A percentile compares a stretch with the other conserved stretches of the same genome.
phyloP scores from a whole-genome alignment of 2,329 filamentous ascomycete species.

The Alternaria incomplexa region DNA sequence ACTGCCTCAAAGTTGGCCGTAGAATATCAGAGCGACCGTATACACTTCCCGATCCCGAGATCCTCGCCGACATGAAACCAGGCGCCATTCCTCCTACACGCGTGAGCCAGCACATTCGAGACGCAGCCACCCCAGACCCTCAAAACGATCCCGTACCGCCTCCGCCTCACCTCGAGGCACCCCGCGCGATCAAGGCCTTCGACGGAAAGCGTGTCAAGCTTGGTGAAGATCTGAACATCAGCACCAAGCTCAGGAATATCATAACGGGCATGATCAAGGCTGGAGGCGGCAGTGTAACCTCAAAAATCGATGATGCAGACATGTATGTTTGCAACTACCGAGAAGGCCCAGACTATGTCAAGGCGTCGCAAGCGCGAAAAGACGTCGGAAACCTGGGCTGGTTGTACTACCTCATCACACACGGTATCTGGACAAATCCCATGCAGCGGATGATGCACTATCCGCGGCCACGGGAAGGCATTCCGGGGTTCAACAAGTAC shows the following conservation, averaged over 20 bases:
- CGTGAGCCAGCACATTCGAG: conserved; percentile 51
- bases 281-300: conserved; percentile 73
- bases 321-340: conserved; percentile 89
- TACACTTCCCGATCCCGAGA: conserved; percentile 81
- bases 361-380: conserved; percentile 76
- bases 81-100: conserved; percentile 51
- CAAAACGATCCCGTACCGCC: conserved; percentile 27
- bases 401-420: conserved; percentile 90
- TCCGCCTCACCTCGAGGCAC: conserved; percentile 26
- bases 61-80: conserved; percentile 57
- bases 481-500: conserved; percentile 78
- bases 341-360: conserved; percentile 77
- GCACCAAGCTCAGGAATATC: conserved; percentile 68
- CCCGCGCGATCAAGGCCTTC: conserved; percentile 66
- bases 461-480: conserved; percentile 75
- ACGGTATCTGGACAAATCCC: conserved; percentile 88
- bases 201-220: conserved; percentile 78
- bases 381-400: conserved; percentile 92
- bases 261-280: conserved; percentile 73
- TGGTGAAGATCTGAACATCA: conserved; percentile 74
- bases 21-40: conserved; percentile 91
- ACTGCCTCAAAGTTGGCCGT: conserved; percentile 91
- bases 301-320: conserved; percentile 71
- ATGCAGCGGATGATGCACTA: conserved; percentile 86
- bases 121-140: conserved; percentile 44